Evolutionary conservation across 2,329 filamentous ascomycete genomes (phyloP), one percentile per base, ranked within the genome.

Genomic region (Sporothrix protearum): DNA sequence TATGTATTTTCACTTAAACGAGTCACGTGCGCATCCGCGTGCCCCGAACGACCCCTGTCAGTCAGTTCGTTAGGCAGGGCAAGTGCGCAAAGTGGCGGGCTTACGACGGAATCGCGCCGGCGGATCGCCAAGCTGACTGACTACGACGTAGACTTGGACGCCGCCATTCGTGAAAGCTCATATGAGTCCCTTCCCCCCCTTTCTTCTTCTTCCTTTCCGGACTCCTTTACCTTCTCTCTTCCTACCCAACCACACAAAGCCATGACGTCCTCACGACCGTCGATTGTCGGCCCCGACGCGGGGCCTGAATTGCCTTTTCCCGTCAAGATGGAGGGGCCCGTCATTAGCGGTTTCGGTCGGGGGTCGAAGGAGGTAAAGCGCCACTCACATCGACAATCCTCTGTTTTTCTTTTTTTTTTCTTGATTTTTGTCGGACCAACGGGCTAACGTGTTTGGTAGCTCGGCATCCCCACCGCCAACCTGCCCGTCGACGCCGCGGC

Each of bases 391-490:
- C 22, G 6, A 25, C n/a, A n/a, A n/a, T n/a, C n/a, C n/a, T n/a
- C n/a, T n/a, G n/a, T n/a, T n/a, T n/a, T n/a, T n/a, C n/a, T n/a
- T n/a, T n/a, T n/a, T n/a, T n/a, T n/a, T n/a, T n/a, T n/a, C n/a
- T n/a, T n/a, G n/a, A n/a, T n/a, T n/a, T n/a, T n/a, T n/a, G n/a
- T n/a, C n/a, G n/a, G n/a, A n/a, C n/a, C n/a, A n/a, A n/a, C n/a
- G n/a, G n/a, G n/a, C n/a, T n/a, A n/a, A n/a, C n/a, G n/a, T n/a
- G n/a, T n/a, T n/a, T 1, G 8, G 45, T 73, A 96, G 90, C 92
- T 98, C 79, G 95, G 95, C 76, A 97, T 98, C 79, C 96, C 96
- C 2, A 98, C 96, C 1, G 96, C 96, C 79, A 99, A 98, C 84
- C 89, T 98, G 59, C 89, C 89, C 76, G 91, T 95, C 68, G 90